These are phyloP conservation scores for Lentinula guzmanii DNA, from an alignment of 768 basidiomycete species.

Conservation along the genomic window DNA sequence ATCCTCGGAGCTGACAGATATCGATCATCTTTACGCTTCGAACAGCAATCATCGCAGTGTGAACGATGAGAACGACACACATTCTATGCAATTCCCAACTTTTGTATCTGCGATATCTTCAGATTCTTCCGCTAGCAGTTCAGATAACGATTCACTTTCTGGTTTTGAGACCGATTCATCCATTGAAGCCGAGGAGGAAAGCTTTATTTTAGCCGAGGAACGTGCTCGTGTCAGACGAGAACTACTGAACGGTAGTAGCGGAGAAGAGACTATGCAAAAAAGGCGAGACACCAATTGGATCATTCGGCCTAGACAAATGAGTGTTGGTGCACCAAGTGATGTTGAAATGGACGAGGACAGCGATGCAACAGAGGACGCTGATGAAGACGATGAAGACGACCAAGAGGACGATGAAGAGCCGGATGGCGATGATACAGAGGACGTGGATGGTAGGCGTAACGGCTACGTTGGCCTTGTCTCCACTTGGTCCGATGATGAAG, in stretches of 20 bases:
- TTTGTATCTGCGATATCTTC: conserved; percentile 48
- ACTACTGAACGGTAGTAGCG: conserved; percentile 43
- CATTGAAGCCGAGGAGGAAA: conserved; percentile 58
- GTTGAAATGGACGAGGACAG: conserved; percentile 61
- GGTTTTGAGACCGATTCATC: conserved; percentile 50
- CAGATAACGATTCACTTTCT: conserved; percentile 29
- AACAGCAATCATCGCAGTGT: too few species aligned
- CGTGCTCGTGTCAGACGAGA: conserved; percentile 56
- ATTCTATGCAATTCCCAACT: conserved; percentile 49
- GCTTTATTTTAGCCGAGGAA: conserved; percentile 46
- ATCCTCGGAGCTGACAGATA: conserved; percentile 34
- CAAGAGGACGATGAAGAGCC: conserved; percentile 21
- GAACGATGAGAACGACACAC: conserved; percentile 23
- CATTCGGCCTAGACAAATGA: conserved; percentile 62
- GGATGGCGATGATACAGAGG: conserved; percentile 42
- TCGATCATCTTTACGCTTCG: conserved; percentile 19
- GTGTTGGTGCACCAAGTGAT: conserved; percentile 55
- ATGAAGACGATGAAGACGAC: conserved; percentile 36
- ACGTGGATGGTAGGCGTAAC: conserved; percentile 20
- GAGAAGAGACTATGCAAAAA: conserved; percentile 22
- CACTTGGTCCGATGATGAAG: conserved; percentile 74
- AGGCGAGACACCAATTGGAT: conserved; percentile 43
- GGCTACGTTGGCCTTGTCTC: conserved; percentile 62
- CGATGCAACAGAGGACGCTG: conserved; percentile 54
- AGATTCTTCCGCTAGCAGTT: conserved; percentile 36